A percentile compares a stretch with the other conserved stretches of the same genome.
These are phyloP conservation scores for Saprolegnia parasitica DNA, from an alignment of 352 stramenopile species.

Conservation along the genomic window DNA sequence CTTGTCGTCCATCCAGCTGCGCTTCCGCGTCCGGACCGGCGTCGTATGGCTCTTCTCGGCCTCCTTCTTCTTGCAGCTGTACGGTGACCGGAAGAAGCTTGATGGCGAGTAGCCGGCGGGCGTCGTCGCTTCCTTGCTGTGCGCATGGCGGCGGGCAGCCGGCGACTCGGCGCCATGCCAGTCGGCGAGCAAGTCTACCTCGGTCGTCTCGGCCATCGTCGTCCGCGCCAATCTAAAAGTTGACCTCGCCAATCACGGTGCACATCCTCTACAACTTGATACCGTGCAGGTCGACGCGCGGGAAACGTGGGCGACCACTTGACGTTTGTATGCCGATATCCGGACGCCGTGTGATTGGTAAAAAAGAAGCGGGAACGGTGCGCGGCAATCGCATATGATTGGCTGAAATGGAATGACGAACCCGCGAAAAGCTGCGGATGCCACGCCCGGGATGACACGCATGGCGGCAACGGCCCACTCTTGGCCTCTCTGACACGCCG, in stretches of 20 bases:
- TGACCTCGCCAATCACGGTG: slow-evolving; percentile 4
- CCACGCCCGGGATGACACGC: too few species aligned
- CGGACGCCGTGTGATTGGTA: too few species aligned
- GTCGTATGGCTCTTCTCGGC: slow-evolving; percentile 20
- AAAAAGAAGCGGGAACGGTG: too few species aligned
- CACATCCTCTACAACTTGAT: slow-evolving; percentile 3
- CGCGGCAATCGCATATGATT: too few species aligned
- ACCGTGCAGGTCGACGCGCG: not conserved
- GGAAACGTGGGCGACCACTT: too few species aligned
- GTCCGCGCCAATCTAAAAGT: slow-evolving; percentile 4
- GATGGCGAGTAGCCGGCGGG: slow-evolving; percentile 46
- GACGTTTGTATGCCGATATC: too few species aligned
- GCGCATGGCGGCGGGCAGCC: not conserved
- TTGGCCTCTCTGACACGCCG: too few species aligned
- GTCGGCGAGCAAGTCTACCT: not conserved
- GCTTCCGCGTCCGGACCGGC: slow-evolving; percentile 23
- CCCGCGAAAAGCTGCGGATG: too few species aligned
- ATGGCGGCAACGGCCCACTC: too few species aligned
- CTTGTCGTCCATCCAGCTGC: slow-evolving; percentile 26
- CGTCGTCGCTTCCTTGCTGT: not conserved
- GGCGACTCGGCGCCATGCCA: not conserved
- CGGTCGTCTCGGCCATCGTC: not conserved
- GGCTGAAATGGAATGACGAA: too few species aligned
- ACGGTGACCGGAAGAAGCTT: slow-evolving; percentile 67
- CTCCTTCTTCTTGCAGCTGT: slow-evolving; percentile 26